Percentiles rank a stretch among this genome's conserved stretches.
These are phyloP conservation scores for sunflower (Helianthus annuus) DNA, from an alignment of 129 eudicot genomes.

Conservation along the genomic window HanXRQr2.0-SUNRISE NC_035437.2:16639910-16640409, in stretches of 20 bases:
- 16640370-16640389: no score
- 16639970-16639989: conserved; percentile 9
- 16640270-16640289: no score
- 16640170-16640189: no score
- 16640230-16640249: no score
- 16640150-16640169: conserved; percentile 36
- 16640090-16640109: neutral
- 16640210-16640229: no score
- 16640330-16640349: no score
- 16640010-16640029: neutral
- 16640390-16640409: no score
- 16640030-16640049: conserved; percentile 20
- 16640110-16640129: conserved; percentile 22
- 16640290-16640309: no score
- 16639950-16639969: conserved; percentile 11
- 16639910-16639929: conserved; percentile 7
- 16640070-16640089: neutral
- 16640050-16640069: conserved; percentile 3
- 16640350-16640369: no score
- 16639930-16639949: conserved; percentile 23
- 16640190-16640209: no score
- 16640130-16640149: conserved; percentile 49
- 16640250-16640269: no score
- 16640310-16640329: no score
- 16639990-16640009: conserved; percentile 1